A percentile compares a stretch with the other conserved stretches of the same genome.
Evolutionary conservation across 2,329 filamentous ascomycete species (phyloP).

Genomic region (Pseudocercospora ulei): DNA sequence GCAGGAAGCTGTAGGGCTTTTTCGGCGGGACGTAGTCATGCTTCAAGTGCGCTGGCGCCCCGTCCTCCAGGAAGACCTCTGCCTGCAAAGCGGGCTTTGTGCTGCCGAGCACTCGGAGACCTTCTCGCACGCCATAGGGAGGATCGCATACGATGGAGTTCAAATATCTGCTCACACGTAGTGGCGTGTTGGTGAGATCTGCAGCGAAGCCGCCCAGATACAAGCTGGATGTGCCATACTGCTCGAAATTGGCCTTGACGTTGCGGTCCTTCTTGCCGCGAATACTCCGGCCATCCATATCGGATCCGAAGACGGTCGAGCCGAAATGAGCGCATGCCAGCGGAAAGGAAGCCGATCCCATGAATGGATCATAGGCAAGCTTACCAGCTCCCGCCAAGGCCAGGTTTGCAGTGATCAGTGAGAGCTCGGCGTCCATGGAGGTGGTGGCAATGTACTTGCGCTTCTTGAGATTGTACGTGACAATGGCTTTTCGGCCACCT

Average conservation of each 20-base stretch:
- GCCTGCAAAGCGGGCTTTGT: slow-evolving; percentile 48
- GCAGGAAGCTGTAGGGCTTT: slow-evolving; percentile 79
- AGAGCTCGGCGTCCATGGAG: slow-evolving; percentile 91
- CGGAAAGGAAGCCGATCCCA: slow-evolving; percentile 87
- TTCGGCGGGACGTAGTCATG: slow-evolving; percentile 74
- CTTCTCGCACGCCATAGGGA: slow-evolving; percentile 89
- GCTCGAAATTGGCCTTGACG: slow-evolving; percentile 65
- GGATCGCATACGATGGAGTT: slow-evolving; percentile 94
- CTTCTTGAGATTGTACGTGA: slow-evolving; percentile 83
- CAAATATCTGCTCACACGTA: slow-evolving; percentile 51
- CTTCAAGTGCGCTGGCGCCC: slow-evolving; percentile 58
- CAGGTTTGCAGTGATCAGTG: slow-evolving; percentile 84
- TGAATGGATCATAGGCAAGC: slow-evolving; percentile 88
- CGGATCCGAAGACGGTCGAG: slow-evolving; percentile 70
- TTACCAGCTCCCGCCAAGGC: slow-evolving; percentile 72
- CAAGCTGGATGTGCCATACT: slow-evolving; percentile 59
- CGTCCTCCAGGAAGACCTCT: slow-evolving; percentile 55
- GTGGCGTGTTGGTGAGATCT: slow-evolving; percentile 78
- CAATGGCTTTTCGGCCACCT: slow-evolving; percentile 57
- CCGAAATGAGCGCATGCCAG: slow-evolving; percentile 86
- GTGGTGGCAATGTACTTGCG: slow-evolving; percentile 89
- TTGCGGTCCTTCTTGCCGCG: slow-evolving; percentile 54
- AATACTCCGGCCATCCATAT: slow-evolving; percentile 87
- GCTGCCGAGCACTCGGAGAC: slow-evolving; percentile 73
- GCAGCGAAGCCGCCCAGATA: slow-evolving; percentile 73